Evolutionary conservation across 2,329 filamentous ascomycete genomes (phyloP).

Genomic region (Hypoxylon sp.): DNA sequence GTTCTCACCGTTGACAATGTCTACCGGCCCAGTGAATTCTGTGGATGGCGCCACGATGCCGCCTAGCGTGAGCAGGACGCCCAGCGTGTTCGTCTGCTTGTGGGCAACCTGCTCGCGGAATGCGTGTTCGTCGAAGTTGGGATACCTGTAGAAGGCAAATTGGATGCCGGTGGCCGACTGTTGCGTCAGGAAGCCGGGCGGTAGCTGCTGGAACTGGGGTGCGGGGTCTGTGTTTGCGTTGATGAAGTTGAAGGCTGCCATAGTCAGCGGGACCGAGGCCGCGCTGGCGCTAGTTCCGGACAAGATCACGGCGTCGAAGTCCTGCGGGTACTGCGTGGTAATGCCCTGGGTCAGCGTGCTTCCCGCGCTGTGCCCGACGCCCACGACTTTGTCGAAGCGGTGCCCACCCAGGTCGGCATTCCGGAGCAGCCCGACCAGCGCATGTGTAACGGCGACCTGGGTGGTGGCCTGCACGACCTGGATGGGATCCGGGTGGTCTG

Average conservation of each 20-base stretch:
- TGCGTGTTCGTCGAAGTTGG: slow-evolving; percentile 38
- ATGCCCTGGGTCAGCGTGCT: slow-evolving; percentile 54
- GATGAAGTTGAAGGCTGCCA: slow-evolving; percentile 40
- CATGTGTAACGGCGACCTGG: slow-evolving; percentile 56
- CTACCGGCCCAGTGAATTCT: slow-evolving; percentile 43
- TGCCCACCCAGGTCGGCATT: slow-evolving; percentile 39
- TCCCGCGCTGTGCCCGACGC: slow-evolving; percentile 59
- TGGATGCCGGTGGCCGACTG: slow-evolving; percentile 42
- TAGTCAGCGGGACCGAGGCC: slow-evolving; percentile 29
- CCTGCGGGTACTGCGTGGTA: slow-evolving; percentile 52
- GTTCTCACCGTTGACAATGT: slow-evolving; percentile 46
- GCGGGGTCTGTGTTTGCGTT: slow-evolving; percentile 41
- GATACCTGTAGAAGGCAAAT: slow-evolving; percentile 45
- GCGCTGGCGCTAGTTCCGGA: slow-evolving; percentile 53
- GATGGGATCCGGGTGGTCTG: slow-evolving; percentile 57
- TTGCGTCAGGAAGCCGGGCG: slow-evolving; percentile 40
- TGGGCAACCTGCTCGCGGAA: slow-evolving; percentile 43
- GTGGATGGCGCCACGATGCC: slow-evolving; percentile 42
- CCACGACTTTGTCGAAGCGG: slow-evolving; percentile 56
- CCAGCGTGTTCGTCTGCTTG: slow-evolving; percentile 47
- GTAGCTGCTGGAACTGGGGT: slow-evolving; percentile 48
- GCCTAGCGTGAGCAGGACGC: slow-evolving; percentile 42
- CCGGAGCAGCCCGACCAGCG: slow-evolving; percentile 53
- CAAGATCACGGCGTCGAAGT: slow-evolving; percentile 56
- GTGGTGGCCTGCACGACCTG: slow-evolving; percentile 56